Conservation (phyloP, 768 basidiomycete species). For the Tulasnella sp. region DNA sequence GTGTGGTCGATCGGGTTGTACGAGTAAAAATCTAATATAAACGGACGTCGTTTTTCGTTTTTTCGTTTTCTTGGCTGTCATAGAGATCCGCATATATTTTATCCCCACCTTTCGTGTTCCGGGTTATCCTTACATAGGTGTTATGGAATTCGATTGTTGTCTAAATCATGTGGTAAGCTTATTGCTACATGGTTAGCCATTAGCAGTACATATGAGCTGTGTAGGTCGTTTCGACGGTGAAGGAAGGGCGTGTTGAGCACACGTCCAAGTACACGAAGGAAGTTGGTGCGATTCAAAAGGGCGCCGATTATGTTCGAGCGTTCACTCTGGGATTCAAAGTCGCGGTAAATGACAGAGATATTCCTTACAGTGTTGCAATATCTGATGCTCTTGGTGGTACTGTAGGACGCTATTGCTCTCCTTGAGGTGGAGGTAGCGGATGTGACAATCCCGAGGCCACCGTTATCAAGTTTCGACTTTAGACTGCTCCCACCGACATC, state of each 20-base stretch:
- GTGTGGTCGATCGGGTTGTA: neutral
- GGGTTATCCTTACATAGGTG: neutral
- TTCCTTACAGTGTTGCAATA: neutral
- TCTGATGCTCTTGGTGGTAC: slow-evolving; percentile 8
- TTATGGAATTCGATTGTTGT: neutral
- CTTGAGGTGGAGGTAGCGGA: slow-evolving; percentile 91
- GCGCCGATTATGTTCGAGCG: slow-evolving; percentile 94
- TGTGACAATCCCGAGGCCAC: no score
- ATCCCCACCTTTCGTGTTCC: neutral
- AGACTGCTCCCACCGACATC: no score
- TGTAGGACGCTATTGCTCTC: slow-evolving; percentile 90
- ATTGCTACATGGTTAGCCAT: no score
- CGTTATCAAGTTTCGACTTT: no score
- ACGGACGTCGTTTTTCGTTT: neutral
- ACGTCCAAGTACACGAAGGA: slow-evolving; percentile 94
- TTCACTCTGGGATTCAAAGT: slow-evolving; percentile 93
- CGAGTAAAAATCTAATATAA: neutral
- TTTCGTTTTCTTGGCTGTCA: neutral
- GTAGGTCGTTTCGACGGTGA: no score
- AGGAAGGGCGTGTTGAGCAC: no score
- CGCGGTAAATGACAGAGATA: slow-evolving; percentile 49
- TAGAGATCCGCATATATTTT: neutral
- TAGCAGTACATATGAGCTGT: no score
- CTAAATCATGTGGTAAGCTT: no score
- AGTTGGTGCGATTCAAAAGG: slow-evolving; percentile 88